These are phyloP conservation scores for Alloteropsis angusta DNA, from an alignment of 202 grass and related monocot genomes.

Conservation along the genomic window DNA sequence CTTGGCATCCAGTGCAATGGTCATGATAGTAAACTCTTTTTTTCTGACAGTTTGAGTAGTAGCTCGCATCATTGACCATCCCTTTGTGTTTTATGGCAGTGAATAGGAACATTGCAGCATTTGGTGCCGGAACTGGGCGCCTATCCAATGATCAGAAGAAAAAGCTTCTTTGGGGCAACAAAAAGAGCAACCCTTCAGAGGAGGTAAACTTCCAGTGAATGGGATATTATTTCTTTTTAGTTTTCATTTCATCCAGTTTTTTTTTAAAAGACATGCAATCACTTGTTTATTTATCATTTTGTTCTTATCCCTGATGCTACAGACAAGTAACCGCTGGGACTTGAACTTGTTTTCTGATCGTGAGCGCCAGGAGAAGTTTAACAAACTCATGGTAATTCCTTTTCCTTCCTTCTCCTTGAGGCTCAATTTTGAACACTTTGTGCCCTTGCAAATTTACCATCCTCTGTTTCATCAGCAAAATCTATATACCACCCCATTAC, in stretches of 20 bases:
- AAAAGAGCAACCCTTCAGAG: conserved; percentile 55
- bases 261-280: background rate
- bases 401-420: conserved; percentile 5
- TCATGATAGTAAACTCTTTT: background rate
- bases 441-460: background rate
- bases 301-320: conserved; percentile 17
- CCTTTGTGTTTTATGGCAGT: conserved; percentile 28
- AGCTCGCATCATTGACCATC: conserved; percentile 8
- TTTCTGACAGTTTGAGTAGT: too few species aligned
- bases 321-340: conserved; percentile 72
- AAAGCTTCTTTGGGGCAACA: conserved; percentile 95
- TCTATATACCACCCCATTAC: conserved; percentile 16
- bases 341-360: conserved; percentile 65
- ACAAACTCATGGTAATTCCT: conserved; percentile 89
- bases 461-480: background rate
- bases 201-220: conserved; percentile 45
- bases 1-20: conserved; percentile 2
- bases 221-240: background rate
- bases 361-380: conserved; percentile 95
- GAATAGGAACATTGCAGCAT: conserved; percentile 74
- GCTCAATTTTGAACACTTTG: background rate
- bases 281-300: background rate
- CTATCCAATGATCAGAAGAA: conserved; percentile 93
- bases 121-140: conserved; percentile 39
- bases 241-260: background rate